Conservation (phyloP, 2,329 filamentous ascomycete genomes). For the Diaporthe eres region DNA sequence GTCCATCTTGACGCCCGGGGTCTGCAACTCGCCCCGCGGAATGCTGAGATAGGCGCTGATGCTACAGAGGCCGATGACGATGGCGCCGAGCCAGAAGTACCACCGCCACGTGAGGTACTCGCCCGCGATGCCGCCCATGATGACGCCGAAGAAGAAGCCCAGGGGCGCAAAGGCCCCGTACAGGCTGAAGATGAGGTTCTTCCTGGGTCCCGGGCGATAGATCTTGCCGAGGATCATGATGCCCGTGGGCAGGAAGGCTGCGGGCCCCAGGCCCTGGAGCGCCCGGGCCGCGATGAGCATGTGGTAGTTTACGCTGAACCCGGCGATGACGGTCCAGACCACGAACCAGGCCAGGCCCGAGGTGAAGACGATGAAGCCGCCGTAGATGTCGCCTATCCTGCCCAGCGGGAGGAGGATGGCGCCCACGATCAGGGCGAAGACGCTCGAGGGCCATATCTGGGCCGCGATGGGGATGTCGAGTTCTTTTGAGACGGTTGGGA, state of each 20-base stretch:
- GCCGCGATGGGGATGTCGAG: constrained; percentile 74
- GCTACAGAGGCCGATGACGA: constrained; percentile 60
- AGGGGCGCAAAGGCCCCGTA: constrained; percentile 70
- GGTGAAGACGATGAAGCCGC: constrained; percentile 73
- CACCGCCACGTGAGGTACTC: constrained; percentile 75
- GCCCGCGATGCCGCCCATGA: constrained; percentile 73
- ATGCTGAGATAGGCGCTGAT: constrained; percentile 60
- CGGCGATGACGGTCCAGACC: constrained; percentile 77
- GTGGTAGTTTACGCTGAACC: constrained; percentile 76
- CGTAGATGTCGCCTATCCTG: constrained; percentile 73
- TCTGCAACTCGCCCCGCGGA: constrained; percentile 49
- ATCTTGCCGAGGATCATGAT: constrained; percentile 78
- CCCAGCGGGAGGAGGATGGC: constrained; percentile 75
- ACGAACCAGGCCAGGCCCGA: constrained; percentile 74
- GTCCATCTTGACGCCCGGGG: constrained; percentile 69
- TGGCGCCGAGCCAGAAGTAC: constrained; percentile 78
- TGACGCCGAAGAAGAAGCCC: constrained; percentile 75
- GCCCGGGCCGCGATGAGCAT: constrained; percentile 83
- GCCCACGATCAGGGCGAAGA: constrained; percentile 70
- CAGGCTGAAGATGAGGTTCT: constrained; percentile 76
- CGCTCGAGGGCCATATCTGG: constrained; percentile 75
- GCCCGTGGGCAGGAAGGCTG: constrained; percentile 78
- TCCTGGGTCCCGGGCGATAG: constrained; percentile 79
- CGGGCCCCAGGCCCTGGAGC: constrained; percentile 80
- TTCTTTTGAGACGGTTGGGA: constrained; percentile 74